These are phyloP conservation scores for Pythium oligandrum DNA, from an alignment of 352 stramenopile genomes.

Conservation along the genomic window DNA sequence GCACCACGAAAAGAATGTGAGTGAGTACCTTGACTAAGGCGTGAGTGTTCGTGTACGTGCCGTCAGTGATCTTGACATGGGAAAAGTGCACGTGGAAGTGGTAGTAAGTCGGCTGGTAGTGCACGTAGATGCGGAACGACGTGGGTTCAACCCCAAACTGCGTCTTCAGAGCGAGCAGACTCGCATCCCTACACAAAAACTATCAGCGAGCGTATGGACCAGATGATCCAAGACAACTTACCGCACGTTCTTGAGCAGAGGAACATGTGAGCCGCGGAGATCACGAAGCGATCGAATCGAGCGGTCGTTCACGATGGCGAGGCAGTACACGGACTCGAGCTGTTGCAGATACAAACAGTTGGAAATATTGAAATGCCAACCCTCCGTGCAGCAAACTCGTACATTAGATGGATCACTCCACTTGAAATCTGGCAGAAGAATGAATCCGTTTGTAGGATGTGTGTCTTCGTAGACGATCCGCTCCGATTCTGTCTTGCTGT, in stretches of 20 bases:
- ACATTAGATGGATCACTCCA: slow-evolving; percentile 74
- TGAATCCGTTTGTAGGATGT: slow-evolving; percentile 60
- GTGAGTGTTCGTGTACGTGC: slow-evolving; percentile 16
- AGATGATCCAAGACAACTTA: slow-evolving; percentile 14
- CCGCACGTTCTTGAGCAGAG: slow-evolving; percentile 71
- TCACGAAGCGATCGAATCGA: slow-evolving; percentile 76
- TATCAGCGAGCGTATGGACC: background rate
- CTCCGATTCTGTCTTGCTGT: slow-evolving; percentile 76
- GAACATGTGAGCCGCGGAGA: slow-evolving; percentile 51
- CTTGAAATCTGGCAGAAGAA: slow-evolving; percentile 83
- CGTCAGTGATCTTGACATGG: slow-evolving; percentile 78
- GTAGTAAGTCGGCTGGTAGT: slow-evolving; percentile 89
- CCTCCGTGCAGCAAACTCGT: slow-evolving; percentile 1
- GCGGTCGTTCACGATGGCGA: slow-evolving; percentile 75
- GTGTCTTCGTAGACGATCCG: slow-evolving; percentile 75
- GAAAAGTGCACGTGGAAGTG: slow-evolving; percentile 87
- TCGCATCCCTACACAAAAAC: slow-evolving; percentile 38
- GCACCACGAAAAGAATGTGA: background rate
- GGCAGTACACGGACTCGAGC: slow-evolving; percentile 76
- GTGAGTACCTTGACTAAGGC: background rate
- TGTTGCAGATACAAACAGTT: slow-evolving; percentile 10
- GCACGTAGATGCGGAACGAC: slow-evolving; percentile 76
- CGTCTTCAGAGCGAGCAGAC: slow-evolving; percentile 37
- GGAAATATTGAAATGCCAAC: no score
- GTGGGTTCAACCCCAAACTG: slow-evolving; percentile 56